These are phyloP conservation scores for Solanum peruvianum DNA, from an alignment of 257 asterid species.

Conservation along the genomic window DNA sequence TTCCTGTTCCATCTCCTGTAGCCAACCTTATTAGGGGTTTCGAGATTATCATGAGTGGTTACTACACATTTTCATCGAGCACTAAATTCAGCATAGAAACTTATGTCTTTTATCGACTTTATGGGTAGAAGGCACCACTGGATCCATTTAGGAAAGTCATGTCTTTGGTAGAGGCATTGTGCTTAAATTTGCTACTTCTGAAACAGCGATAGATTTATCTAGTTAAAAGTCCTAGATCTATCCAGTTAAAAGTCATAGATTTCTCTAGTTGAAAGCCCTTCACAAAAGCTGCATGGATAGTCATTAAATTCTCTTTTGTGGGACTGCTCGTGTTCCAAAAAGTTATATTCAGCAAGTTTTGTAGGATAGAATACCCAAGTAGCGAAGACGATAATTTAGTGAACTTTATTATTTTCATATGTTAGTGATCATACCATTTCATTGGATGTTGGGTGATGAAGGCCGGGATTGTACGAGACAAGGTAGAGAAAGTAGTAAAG, in stretches of 20 bases:
- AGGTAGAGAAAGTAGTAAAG: not conserved
- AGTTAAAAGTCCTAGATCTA: too few species aligned
- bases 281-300: too few species aligned
- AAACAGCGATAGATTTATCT: too few species aligned
- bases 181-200: too few species aligned
- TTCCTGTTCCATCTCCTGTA: not conserved
- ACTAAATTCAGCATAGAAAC: constrained; percentile 1
- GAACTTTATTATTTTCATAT: not conserved
- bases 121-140: constrained; percentile 5
- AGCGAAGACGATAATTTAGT: not conserved
- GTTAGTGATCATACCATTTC: not conserved
- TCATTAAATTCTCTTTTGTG: not conserved
- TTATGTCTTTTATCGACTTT: not conserved
- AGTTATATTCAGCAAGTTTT: not conserved
- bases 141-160: constrained; percentile 3
- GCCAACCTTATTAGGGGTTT: not conserved
- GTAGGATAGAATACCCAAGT: not conserved
- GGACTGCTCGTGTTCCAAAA: not conserved
- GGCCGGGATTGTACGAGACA: not conserved
- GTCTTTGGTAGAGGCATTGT: constrained; percentile 40
- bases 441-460: not conserved
- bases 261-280: too few species aligned
- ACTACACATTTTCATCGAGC: not conserved
- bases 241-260: too few species aligned
- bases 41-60: not conserved